Evolutionary conservation across 2,329 filamentous ascomycete species (phyloP).

Genomic region (Arachnopeziza araneosa): DNA sequence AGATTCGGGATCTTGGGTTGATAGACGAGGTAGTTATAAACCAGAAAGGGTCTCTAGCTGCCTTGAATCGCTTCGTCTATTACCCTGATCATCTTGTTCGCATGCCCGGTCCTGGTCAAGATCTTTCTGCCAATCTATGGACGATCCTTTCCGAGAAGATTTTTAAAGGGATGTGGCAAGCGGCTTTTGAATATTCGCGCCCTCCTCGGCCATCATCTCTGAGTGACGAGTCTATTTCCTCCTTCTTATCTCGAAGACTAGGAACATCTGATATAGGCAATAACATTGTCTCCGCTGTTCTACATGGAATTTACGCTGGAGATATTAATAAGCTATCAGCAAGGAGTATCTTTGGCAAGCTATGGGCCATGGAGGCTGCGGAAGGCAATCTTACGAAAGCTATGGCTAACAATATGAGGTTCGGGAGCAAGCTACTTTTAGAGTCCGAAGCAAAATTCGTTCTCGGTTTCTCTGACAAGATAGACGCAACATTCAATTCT

Average conservation of each 20-base stretch:
- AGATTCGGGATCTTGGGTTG: constrained; percentile 56
- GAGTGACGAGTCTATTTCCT: constrained; percentile 65
- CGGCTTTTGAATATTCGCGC: constrained; percentile 27
- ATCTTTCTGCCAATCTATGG: constrained; percentile 29
- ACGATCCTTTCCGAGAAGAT: constrained; percentile 47
- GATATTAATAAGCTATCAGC: constrained; percentile 77
- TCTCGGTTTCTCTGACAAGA: constrained; percentile 3
- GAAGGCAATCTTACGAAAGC: constrained; percentile 15
- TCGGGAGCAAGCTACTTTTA: neutral
- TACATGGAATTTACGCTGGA: constrained; percentile 91
- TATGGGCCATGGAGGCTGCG: constrained; percentile 19
- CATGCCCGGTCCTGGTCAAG: constrained; percentile 43
- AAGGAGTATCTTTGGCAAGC: constrained; percentile 45
- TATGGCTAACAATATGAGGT: neutral
- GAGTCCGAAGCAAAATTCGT: constrained; percentile 3
- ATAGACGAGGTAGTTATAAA: constrained; percentile 50
- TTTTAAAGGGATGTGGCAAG: constrained; percentile 39
- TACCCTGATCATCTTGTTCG: constrained; percentile 77
- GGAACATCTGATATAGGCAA: constrained; percentile 51
- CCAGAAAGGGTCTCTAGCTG: constrained; percentile 42
- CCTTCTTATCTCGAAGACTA: constrained; percentile 54
- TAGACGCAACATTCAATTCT: constrained; percentile 18
- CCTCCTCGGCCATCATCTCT: constrained; percentile 32
- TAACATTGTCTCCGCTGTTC: constrained; percentile 67
- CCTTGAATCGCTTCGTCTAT: constrained; percentile 73